Percentiles rank a stretch among this genome's conserved stretches.
These are phyloP conservation scores for Ophiostoma himal-ulmi DNA, from an alignment of 2,329 filamentous ascomycete genomes.

Conservation along the genomic window DNA sequence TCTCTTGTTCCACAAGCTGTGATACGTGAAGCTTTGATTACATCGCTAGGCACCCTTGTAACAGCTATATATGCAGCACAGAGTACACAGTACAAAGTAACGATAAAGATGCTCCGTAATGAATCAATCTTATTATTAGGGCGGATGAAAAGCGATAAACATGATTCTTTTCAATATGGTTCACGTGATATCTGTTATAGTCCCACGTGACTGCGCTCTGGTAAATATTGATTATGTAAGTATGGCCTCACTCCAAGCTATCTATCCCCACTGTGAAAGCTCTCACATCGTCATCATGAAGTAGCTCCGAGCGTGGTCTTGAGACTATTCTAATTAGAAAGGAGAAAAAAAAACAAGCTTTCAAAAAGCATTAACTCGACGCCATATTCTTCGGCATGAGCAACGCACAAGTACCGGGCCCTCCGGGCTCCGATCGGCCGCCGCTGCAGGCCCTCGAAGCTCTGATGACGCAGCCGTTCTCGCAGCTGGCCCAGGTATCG, in stretches of 20 bases:
- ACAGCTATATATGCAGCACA: not conserved
- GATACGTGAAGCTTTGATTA: not conserved
- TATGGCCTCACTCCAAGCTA: not conserved
- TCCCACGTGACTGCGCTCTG: not conserved
- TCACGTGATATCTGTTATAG: not conserved
- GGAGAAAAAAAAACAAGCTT: no score
- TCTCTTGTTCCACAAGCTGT: not conserved
- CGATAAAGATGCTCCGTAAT: not conserved
- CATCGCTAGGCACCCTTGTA: not conserved
- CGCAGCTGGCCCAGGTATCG: constrained; percentile 20
- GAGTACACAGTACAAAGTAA: not conserved
- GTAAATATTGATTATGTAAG: not conserved
- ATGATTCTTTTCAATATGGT: not conserved
- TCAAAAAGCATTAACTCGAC: not conserved
- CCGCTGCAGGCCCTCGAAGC: constrained; percentile 8
- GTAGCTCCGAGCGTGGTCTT: not conserved
- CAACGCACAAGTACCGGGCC: not conserved
- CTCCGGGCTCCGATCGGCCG: not conserved
- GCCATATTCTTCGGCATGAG: not conserved
- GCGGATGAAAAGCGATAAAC: no score
- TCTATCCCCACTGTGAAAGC: constrained; percentile 2
- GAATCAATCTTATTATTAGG: not conserved
- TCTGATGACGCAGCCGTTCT: not conserved
- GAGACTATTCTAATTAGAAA: not conserved
- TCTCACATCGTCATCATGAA: constrained; percentile 7